Conservation (phyloP, 495 filamentous ascomycete species). For the Melanomma pulvis-pyrius region DNA sequence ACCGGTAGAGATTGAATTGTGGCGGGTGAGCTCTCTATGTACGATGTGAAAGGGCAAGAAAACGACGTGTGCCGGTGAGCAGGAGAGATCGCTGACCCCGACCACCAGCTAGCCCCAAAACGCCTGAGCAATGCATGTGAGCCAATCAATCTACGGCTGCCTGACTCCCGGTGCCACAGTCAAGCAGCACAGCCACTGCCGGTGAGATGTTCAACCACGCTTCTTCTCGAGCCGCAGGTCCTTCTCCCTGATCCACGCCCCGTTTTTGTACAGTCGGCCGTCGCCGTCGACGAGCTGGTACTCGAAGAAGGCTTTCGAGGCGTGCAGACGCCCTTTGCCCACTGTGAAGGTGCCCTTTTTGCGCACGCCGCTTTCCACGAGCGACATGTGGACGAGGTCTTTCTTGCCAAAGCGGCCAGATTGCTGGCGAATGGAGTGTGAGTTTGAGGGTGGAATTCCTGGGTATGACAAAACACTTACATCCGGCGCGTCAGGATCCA, state of each 20-base stretch:
- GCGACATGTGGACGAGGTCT: slow-evolving; percentile 26
- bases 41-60: background rate
- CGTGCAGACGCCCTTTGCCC: background rate
- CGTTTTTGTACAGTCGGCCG: slow-evolving; percentile 13
- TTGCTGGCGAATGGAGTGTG: background rate
- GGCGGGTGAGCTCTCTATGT: slow-evolving; percentile 28
- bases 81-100: background rate
- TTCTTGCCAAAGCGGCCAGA: slow-evolving; percentile 5
- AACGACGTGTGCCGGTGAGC: slow-evolving; percentile 4
- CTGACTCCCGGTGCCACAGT: background rate
- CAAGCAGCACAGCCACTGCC: slow-evolving; percentile 22
- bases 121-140: slow-evolving; percentile 1
- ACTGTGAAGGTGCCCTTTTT: slow-evolving; percentile 25
- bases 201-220: background rate
- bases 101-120: background rate
- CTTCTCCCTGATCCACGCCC: slow-evolving; percentile 28
- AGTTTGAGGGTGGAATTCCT: background rate
- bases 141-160: background rate
- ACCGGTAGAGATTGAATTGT: slow-evolving; percentile 4
- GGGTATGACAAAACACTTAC: slow-evolving; percentile 4
- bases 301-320: slow-evolving; percentile 4
- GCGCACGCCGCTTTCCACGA: slow-evolving; percentile 9
- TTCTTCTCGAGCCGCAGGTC: slow-evolving; percentile 5
- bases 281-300: slow-evolving; percentile 23
- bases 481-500: slow-evolving; percentile 3